Percentiles rank a stretch among this genome's conserved stretches.
Conservation (phyloP, 2,329 filamentous ascomycete species). For the Emergomyces pasteurianus region DNA sequence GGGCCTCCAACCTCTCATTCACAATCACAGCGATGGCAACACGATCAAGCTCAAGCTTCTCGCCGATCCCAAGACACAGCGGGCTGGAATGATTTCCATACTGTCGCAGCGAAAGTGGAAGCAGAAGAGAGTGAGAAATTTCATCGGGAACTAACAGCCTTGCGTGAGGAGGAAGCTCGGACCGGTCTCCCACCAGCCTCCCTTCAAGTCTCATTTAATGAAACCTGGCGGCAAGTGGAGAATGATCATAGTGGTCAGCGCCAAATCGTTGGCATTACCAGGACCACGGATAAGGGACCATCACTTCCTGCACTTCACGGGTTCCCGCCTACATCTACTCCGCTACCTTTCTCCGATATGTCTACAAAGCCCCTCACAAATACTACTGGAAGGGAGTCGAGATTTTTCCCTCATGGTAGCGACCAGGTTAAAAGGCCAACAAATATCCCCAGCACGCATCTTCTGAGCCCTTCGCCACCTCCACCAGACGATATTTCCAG, state of each 20-base stretch:
- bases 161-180: conserved; percentile 26
- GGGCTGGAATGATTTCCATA: conserved; percentile 36
- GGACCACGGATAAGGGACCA: conserved; percentile 17
- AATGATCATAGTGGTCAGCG: conserved; percentile 29
- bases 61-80: conserved; percentile 19
- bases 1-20: conserved; percentile 32
- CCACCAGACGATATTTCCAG: conserved; percentile 46
- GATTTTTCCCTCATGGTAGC: conserved; percentile 36
- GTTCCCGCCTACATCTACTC: conserved; percentile 26
- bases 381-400: conserved; percentile 31
- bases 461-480: conserved; percentile 38
- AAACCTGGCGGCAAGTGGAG: conserved; percentile 37
- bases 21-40: conserved; percentile 16
- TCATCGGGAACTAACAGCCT: conserved; percentile 28
- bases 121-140: conserved; percentile 30
- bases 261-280: conserved; percentile 26
- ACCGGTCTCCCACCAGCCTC: conserved; percentile 21
- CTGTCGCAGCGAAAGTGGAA: conserved; percentile 28
- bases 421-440: conserved; percentile 25
- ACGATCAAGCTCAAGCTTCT: conserved; percentile 19
- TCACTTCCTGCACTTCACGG: conserved; percentile 21
- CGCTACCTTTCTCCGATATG: conserved; percentile 24
- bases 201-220: conserved; percentile 27
- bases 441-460: conserved; percentile 21
- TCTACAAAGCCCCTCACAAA: conserved; percentile 23